These are phyloP conservation scores for Colletotrichum salicis DNA, from an alignment of 2,329 filamentous ascomycete genomes.

Conservation along the genomic window DNA sequence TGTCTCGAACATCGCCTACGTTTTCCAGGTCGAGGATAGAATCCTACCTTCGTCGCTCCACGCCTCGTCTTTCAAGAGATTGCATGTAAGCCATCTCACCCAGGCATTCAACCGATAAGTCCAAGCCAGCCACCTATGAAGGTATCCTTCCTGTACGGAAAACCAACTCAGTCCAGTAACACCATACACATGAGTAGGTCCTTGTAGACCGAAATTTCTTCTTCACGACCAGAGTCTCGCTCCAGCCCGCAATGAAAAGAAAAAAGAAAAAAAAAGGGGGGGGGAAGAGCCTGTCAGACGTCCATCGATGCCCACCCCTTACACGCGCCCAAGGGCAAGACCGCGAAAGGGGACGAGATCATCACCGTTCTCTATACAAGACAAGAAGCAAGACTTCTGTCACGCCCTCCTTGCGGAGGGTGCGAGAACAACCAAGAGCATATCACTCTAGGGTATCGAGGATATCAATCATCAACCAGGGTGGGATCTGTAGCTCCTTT, in stretches of 20 bases:
- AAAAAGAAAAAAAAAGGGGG: slow-evolving; percentile 54
- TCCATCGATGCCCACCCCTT: slow-evolving; percentile 86
- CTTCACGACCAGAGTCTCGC: slow-evolving; percentile 59
- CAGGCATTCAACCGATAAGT: too few species aligned
- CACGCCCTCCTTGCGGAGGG: slow-evolving; percentile 72
- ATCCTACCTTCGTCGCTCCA: not conserved
- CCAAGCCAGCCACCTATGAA: too few species aligned
- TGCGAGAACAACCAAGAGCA: slow-evolving; percentile 68
- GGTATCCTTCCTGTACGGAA: too few species aligned
- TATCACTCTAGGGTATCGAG: slow-evolving; percentile 92
- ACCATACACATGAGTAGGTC: too few species aligned
- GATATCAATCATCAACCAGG: slow-evolving; percentile 95
- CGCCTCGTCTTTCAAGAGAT: too few species aligned
- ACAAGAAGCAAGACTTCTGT: slow-evolving; percentile 22
- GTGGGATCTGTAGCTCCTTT: slow-evolving; percentile 94
- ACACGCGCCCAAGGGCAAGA: slow-evolving; percentile 81
- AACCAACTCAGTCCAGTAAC: too few species aligned
- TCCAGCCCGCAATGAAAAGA: slow-evolving; percentile 67
- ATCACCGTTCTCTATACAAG: slow-evolving; percentile 90
- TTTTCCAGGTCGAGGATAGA: too few species aligned
- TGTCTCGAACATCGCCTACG: too few species aligned
- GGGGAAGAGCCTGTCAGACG: slow-evolving; percentile 86
- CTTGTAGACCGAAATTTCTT: slow-evolving; percentile 51
- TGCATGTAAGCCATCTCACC: too few species aligned
- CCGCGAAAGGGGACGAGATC: slow-evolving; percentile 84